Conservation (phyloP, 2,329 filamentous ascomycete genomes). For the Venturia effusa region DNA sequence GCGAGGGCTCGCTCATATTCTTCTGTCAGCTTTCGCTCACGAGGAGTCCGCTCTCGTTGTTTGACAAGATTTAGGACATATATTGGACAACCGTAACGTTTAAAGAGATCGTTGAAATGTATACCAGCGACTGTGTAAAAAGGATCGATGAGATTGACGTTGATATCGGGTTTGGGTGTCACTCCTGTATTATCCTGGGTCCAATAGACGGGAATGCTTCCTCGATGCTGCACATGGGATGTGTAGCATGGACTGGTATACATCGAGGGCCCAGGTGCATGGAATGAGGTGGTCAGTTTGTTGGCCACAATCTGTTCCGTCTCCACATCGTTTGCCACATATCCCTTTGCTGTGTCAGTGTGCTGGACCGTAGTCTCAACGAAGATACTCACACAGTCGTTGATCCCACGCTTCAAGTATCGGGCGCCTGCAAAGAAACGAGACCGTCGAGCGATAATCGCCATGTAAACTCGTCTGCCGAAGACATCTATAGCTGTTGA, state of each 20-base stretch:
- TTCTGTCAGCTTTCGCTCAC: constrained; percentile 80
- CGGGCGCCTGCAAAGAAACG: constrained; percentile 88
- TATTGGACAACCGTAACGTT: constrained; percentile 83
- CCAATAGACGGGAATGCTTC: constrained; percentile 95
- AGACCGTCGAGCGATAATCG: constrained; percentile 84
- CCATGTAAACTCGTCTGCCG: constrained; percentile 80
- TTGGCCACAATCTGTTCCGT: constrained; percentile 98
- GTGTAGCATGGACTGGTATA: constrained; percentile 88
- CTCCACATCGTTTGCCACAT: constrained; percentile 97
- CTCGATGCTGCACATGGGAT: constrained; percentile 91
- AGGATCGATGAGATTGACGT: constrained; percentile 88
- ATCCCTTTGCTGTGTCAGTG: constrained; percentile 42
- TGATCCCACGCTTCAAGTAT: constrained; percentile 88
- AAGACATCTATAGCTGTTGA: constrained; percentile 51
- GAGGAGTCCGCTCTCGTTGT: constrained; percentile 69
- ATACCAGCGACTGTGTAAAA: constrained; percentile 89
- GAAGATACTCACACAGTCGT: constrained; percentile 48
- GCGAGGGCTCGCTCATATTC: constrained; percentile 81
- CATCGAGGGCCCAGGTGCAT: constrained; percentile 73
- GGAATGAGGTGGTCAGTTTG: constrained; percentile 87
- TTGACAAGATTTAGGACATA: constrained; percentile 89
- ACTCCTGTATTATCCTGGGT: constrained; percentile 93
- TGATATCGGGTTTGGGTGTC: constrained; percentile 90
- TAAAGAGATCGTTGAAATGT: constrained; percentile 91
- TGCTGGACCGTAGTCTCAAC: background rate